These are phyloP conservation scores for Cytospora mali DNA, from an alignment of 2,329 filamentous ascomycete species.

Conservation along the genomic window DNA sequence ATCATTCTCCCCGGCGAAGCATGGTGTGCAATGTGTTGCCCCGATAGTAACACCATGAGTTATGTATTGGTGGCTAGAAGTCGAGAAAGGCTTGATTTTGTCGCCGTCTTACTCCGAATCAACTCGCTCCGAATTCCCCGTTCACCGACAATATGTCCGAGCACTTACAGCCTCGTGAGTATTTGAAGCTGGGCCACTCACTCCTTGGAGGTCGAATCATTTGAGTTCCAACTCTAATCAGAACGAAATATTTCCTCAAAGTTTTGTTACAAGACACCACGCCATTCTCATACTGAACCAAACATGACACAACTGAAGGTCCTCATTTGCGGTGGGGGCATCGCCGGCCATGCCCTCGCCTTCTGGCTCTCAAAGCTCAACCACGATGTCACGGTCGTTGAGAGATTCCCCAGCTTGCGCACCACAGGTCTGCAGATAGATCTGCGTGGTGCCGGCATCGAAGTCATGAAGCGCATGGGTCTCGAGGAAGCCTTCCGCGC, in stretches of 20 bases:
- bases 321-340: slow-evolving; percentile 51
- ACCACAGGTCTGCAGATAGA: slow-evolving; percentile 50
- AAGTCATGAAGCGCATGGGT: slow-evolving; percentile 43
- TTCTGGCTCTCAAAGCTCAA: slow-evolving; percentile 44
- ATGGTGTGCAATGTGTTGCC: too few relatives aligned
- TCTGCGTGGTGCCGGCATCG: slow-evolving; percentile 46
- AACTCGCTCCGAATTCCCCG: background rate
- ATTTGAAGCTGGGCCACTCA: too few relatives aligned
- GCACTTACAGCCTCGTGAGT: background rate
- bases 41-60: too few relatives aligned
- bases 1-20: too few relatives aligned
- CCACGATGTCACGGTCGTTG: slow-evolving; percentile 47
- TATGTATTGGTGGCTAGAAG: too few relatives aligned
- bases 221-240: too few relatives aligned
- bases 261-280: too few relatives aligned
- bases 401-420: slow-evolving; percentile 43
- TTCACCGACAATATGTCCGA: background rate
- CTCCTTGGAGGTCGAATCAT: too few relatives aligned
- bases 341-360: slow-evolving; percentile 48
- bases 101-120: background rate
- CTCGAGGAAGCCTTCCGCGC: slow-evolving; percentile 41
- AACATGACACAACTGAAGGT: slow-evolving; percentile 43
- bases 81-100: background rate
- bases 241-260: too few relatives aligned
- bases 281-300: background rate